Evolutionary conservation across 2,329 filamentous ascomycete genomes (phyloP).

Genomic region (Penicillium occitanis): DNA sequence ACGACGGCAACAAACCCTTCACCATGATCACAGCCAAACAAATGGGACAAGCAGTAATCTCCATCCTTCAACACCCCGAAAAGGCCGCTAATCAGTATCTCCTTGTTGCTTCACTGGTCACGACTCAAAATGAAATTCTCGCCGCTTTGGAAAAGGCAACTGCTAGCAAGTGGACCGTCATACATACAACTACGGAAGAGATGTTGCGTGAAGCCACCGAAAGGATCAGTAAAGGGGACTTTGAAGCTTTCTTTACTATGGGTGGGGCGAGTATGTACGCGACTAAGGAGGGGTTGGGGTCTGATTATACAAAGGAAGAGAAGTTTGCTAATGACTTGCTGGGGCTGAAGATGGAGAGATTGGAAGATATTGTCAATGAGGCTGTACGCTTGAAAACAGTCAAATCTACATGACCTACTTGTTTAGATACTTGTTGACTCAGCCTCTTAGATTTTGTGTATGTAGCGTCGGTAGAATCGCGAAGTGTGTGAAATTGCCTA

Average conservation of each 20-base stretch:
- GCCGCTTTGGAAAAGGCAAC: slow-evolving; percentile 54
- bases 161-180: slow-evolving; percentile 53
- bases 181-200: slow-evolving; percentile 34
- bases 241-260: slow-evolving; percentile 25
- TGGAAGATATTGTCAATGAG: slow-evolving; percentile 2
- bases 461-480: background rate
- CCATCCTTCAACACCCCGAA: slow-evolving; percentile 51
- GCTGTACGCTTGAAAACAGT: background rate
- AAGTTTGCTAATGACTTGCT: slow-evolving; percentile 27
- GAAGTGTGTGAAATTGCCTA: background rate
- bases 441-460: background rate
- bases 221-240: slow-evolving; percentile 28
- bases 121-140: slow-evolving; percentile 60
- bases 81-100: slow-evolving; percentile 61
- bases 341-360: slow-evolving; percentile 26
- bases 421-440: background rate
- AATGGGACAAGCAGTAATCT: slow-evolving; percentile 54
- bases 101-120: slow-evolving; percentile 57
- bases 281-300: background rate
- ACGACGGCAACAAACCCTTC: slow-evolving; percentile 56
- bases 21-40: slow-evolving; percentile 53
- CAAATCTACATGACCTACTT: background rate
- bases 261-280: background rate
- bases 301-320: slow-evolving; percentile 20
- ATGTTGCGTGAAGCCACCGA: slow-evolving; percentile 23